Evolutionary conservation across 129 eudicot genomes (phyloP).

Genomic region (Flaveria sonorensis): DNA sequence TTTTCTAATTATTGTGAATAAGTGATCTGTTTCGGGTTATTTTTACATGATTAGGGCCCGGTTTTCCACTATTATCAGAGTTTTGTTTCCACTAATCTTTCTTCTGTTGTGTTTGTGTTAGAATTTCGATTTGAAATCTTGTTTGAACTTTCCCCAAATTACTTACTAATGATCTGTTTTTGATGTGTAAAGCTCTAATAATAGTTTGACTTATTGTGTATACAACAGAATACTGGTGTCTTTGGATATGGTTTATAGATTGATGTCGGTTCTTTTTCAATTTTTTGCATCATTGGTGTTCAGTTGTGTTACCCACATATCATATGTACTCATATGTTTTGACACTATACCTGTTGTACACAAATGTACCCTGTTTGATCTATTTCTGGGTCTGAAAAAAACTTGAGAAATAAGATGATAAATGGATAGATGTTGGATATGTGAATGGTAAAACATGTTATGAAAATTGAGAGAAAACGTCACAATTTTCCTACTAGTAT

Average conservation of each 20-base stretch:
- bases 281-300: no score
- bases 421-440: background rate
- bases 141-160: background rate
- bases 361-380: no score
- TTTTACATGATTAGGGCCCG: slow-evolving; percentile 12
- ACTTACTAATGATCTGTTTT: background rate
- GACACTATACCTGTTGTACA: no score
- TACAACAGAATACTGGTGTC: no score
- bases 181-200: background rate
- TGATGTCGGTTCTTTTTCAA: no score
- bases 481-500: background rate
- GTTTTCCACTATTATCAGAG: background rate
- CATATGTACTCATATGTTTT: no score
- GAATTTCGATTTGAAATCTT: background rate
- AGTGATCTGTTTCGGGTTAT: background rate
- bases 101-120: background rate
- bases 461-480: background rate
- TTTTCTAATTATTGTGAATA: background rate
- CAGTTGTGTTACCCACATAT: no score
- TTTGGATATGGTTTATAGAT: no score
- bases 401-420: no score
- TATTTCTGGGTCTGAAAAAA: no score
- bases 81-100: background rate
- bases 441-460: background rate
- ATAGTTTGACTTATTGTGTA: no score